Conservation (phyloP, 148 eudicot species). For the Pharnaceum exiguum region DNA sequence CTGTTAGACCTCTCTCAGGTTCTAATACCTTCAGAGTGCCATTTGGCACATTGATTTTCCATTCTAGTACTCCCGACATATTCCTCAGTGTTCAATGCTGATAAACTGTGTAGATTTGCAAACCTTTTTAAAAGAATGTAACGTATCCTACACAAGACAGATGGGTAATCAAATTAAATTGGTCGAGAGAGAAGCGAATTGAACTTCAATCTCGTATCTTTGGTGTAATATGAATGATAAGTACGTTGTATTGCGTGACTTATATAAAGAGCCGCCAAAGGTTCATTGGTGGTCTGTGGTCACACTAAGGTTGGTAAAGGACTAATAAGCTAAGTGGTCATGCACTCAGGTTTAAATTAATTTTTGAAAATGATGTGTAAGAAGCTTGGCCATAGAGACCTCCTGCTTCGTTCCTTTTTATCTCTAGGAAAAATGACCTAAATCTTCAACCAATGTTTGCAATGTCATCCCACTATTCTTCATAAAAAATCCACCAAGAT, state of each 20-base stretch:
- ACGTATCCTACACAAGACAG: no score
- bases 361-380: not conserved
- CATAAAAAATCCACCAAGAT: not conserved
- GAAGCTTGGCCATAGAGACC: not conserved
- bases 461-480: constrained; percentile 24
- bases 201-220: not conserved
- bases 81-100: constrained; percentile 9
- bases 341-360: not conserved
- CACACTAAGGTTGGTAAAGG: constrained; percentile 17
- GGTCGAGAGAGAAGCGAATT: no score
- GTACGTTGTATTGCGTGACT: not conserved
- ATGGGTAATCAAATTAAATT: no score
- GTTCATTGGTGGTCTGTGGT: constrained; percentile 7
- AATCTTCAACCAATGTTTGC: constrained; percentile 2
- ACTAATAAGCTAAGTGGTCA: not conserved
- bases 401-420: not conserved
- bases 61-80: constrained; percentile 40
- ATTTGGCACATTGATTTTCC: constrained; percentile 55
- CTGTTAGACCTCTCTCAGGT: constrained; percentile 20
- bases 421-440: constrained; percentile 16
- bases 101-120: not conserved
- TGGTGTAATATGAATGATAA: constrained; percentile 5
- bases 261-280: constrained; percentile 5
- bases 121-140: no score
- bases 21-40: constrained; percentile 46